Evolutionary conservation across 73 alveolate species (phyloP).

Genomic region (Tetrahymena borealis): DNA sequence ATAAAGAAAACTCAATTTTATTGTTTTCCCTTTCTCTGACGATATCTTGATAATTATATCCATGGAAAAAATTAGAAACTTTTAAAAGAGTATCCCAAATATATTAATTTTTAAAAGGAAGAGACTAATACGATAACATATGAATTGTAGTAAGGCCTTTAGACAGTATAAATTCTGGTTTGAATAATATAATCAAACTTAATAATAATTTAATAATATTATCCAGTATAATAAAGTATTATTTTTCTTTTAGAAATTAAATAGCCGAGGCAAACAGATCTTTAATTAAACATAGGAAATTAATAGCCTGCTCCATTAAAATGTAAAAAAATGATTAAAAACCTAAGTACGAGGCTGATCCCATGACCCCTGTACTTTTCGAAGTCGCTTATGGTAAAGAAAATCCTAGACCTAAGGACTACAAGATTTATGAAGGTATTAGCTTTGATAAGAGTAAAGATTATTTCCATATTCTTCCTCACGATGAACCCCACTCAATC

Average conservation of each 20-base stretch:
- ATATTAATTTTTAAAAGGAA: neutral
- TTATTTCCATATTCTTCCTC: conserved; percentile 44
- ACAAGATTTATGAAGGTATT: neutral
- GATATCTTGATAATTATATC: too few species aligned
- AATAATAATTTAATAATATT: neutral
- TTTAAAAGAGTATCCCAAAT: too few species aligned
- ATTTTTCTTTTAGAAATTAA: neutral
- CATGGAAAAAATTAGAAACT: too few species aligned
- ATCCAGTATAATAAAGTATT: neutral
- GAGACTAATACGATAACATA: neutral
- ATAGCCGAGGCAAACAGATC: neutral
- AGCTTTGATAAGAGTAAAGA: conserved; percentile 13
- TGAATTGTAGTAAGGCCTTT: neutral
- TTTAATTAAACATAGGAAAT: neutral
- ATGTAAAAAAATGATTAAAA: neutral
- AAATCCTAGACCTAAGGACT: neutral
- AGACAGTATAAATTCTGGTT: neutral
- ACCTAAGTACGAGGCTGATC: neutral
- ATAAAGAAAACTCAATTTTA: too few species aligned
- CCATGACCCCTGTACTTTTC: neutral
- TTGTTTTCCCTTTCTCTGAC: too few species aligned
- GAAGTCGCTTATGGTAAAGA: neutral
- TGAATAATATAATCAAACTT: neutral
- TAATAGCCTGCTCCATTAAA: neutral
- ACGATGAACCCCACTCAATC: conserved; percentile 32